phyloP scores from a whole-genome alignment of 2,329 filamentous ascomycete genomes.

The Ceratocystis cubensis region DNA sequence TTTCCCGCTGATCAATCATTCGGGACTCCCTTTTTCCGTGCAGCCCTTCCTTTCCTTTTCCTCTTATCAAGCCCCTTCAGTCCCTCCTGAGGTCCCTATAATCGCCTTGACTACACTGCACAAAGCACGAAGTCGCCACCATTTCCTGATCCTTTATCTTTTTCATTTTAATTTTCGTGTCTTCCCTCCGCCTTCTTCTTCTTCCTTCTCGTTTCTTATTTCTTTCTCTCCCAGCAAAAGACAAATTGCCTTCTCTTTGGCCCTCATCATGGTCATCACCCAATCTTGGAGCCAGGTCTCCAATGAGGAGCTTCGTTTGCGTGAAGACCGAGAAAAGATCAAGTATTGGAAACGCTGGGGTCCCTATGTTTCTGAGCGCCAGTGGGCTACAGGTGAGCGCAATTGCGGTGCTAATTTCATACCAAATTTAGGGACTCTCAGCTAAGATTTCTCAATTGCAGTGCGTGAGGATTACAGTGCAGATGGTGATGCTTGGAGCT shows the following conservation, averaged over 20 bases:
- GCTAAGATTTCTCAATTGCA: constrained; percentile 26
- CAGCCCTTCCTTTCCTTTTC: constrained; percentile 2
- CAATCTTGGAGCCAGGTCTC: constrained; percentile 79
- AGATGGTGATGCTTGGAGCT: constrained; percentile 90
- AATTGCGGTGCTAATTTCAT: neutral
- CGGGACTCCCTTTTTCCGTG: neutral
- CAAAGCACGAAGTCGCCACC: neutral
- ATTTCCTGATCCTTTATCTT: constrained; percentile 3
- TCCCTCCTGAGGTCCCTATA: neutral
- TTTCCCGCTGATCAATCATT: neutral
- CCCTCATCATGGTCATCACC: constrained; percentile 65
- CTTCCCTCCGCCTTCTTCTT: neutral
- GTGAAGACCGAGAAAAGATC: constrained; percentile 65
- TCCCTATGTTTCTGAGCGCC: constrained; percentile 81
- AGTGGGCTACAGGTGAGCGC: constrained; percentile 77
- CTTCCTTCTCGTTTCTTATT: neutral
- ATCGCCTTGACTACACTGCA: neutral
- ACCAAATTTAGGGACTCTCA: constrained; percentile 21
- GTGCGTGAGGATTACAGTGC: constrained; percentile 85
- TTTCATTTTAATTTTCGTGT: constrained; percentile 1
- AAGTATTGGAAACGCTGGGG: constrained; percentile 99
- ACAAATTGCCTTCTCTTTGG: constrained; percentile 8
- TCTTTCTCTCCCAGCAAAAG: neutral
- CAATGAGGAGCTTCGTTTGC: constrained; percentile 80
- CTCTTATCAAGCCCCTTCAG: neutral